These are phyloP conservation scores for Eudorina sp. DNA, from an alignment of 139 green algal species.

Conservation along the genomic window DNA sequence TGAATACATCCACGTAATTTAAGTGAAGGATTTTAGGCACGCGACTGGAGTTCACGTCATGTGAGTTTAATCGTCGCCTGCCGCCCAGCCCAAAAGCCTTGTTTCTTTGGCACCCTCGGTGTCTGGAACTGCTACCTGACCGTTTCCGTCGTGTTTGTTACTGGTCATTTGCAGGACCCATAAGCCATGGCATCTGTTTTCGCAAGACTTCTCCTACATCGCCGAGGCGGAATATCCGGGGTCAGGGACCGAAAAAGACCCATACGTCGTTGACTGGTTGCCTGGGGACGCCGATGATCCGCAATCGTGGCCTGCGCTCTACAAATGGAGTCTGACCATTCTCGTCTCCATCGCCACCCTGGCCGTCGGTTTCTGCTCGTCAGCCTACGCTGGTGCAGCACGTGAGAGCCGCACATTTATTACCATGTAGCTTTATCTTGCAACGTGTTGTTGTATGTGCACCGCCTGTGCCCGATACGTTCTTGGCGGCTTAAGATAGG, in stretches of 20 bases:
- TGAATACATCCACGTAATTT: no score
- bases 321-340: slow-evolving; percentile 15
- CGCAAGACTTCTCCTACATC: background rate
- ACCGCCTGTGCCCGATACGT: no score
- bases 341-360: slow-evolving; percentile 2
- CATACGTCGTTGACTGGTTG: slow-evolving; percentile 16
- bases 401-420: background rate
- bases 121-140: no score
- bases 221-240: background rate
- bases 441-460: no score
- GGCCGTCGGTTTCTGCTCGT: slow-evolving; percentile 31
- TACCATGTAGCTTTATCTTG: no score
- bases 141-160: no score
- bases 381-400: slow-evolving; percentile 18
- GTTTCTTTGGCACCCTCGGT: no score
- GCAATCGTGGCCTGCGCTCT: background rate
- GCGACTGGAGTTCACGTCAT: no score
- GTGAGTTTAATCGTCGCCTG: no score
- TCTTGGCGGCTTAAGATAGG: no score
- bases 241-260: background rate
- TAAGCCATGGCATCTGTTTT: background rate
- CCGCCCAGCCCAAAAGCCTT: no score
- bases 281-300: background rate
- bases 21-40: no score
- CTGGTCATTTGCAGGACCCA: background rate